These are phyloP conservation scores for Cornus suecica DNA, from an alignment of 148 eudicot genomes.

Conservation along the genomic window DNA sequence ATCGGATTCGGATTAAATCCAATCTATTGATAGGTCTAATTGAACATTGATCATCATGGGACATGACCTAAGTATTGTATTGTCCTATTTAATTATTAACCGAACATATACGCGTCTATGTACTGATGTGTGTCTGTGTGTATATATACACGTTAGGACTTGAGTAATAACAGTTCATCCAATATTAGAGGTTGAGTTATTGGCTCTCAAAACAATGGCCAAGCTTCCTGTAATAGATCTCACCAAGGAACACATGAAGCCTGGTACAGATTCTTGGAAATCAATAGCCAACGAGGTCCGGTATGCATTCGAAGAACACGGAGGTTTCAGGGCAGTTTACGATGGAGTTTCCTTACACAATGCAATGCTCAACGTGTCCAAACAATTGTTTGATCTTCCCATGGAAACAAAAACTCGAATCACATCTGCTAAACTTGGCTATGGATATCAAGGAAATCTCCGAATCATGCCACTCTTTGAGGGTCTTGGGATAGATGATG, in stretches of 20 bases:
- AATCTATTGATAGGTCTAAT: no score
- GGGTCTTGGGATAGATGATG: slow-evolving; percentile 38
- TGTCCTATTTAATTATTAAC: no score
- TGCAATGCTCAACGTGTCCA: slow-evolving; percentile 21
- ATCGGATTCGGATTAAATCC: no score
- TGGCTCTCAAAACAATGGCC: slow-evolving; percentile 22
- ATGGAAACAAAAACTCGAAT: slow-evolving; percentile 35
- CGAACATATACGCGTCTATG: no score
- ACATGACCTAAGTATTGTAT: no score
- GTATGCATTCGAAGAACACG: slow-evolving; percentile 49
- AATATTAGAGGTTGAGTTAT: no score
- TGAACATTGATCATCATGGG: no score
- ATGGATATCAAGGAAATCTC: no score
- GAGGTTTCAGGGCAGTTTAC: slow-evolving; percentile 37
- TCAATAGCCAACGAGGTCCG: slow-evolving; percentile 32
- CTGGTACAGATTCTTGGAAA: slow-evolving; percentile 31
- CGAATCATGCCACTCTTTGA: slow-evolving; percentile 40
- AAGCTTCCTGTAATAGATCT: slow-evolving; percentile 45
- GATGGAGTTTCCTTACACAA: slow-evolving; percentile 25
- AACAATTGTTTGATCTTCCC: slow-evolving; percentile 42
- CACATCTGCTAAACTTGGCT: slow-evolving; percentile 32
- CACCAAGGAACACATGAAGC: slow-evolving; percentile 16
- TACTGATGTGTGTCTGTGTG: no score
- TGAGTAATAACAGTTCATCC: no score
- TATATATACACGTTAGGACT: no score